Evolutionary conservation across 1,284 basidiomycete species (phyloP), one percentile per base, ranked within the genome.

Genomic region (Ustilago bromivora): DNA sequence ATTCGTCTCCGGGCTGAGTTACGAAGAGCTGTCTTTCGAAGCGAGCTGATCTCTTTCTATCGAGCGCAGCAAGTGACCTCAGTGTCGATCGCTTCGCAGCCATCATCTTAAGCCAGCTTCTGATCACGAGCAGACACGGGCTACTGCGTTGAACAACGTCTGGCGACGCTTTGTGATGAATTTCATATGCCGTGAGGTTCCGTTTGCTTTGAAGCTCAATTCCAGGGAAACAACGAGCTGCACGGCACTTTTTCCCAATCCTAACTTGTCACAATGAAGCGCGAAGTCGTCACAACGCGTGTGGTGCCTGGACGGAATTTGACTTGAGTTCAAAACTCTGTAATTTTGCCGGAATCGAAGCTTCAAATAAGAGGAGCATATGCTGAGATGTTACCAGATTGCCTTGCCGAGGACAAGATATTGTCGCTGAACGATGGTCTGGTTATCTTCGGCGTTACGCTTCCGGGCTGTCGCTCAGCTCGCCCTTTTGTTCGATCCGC

Each of bases 251-350:
- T 51, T 28, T 13, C 13, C 49, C 49, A 4, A 13, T 8, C 8
- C 8, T 3, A 11, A 46, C n/a, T 19, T n/a, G n/a, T 11, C n/a
- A 51, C 23, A 12, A 28, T 13, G 31, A 32, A 32, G 49, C 15
- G 23, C 23, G 31, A 51, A 34, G 49, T 34, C 49, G 49, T 51
- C 49, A 51, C 49, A 23, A 28, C 49, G 49, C 49, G 31, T 51
- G 23, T 17, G 28, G 38, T 40, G 38, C 15, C 31, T n/a, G 15
- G 49, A 51, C 49, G 49, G 49, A 51, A 15, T 51, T 51, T 51
- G 49, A 51, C 28, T 51, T 51, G 28, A 31, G 28, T 31, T 13
- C 6, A 32, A 15, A 31, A 31, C 49, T 31, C 31, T 51, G 49
- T 13, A 28, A 31, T 31, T 51, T 51, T 17, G n/a, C 49, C 10